phyloP scores from a whole-genome alignment of 768 basidiomycete species.

The Mycena vulgaris region DNA sequence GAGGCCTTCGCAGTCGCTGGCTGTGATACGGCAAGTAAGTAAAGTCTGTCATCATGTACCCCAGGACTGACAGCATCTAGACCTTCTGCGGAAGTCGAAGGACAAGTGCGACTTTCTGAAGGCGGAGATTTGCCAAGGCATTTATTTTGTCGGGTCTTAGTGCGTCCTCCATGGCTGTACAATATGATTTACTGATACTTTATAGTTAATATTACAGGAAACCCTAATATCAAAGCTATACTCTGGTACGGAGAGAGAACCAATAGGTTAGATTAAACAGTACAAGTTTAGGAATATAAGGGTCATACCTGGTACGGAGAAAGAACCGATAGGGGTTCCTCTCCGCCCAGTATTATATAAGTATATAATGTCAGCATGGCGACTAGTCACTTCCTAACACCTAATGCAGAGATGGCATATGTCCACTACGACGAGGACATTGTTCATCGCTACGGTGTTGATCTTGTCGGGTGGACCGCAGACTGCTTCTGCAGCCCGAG shows the following conservation, averaged over 20 bases:
- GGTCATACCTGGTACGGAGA: no score
- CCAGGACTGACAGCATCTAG: background rate
- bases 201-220: conserved; percentile 26
- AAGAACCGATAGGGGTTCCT: no score
- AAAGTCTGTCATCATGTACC: no score
- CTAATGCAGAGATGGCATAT: conserved; percentile 39
- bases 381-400: no score
- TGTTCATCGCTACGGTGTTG: background rate
- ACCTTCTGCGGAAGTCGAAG: background rate
- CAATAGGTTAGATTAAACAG: no score
- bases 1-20: conserved; percentile 13
- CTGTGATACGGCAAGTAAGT: conserved; percentile 2
- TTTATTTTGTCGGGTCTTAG: background rate
- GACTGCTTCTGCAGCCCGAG: conserved; percentile 21
- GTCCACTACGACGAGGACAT: conserved; percentile 32
- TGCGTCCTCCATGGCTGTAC: background rate
- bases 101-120: conserved; percentile 3
- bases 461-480: conserved; percentile 39
- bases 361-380: no score
- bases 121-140: background rate
- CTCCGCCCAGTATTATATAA: no score
- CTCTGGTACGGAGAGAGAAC: no score
- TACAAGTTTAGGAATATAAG: no score
- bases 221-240: no score
- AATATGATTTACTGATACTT: background rate